Conservation (phyloP, 257 asterid genomes). For the Forsythia suspensa region DNA sequence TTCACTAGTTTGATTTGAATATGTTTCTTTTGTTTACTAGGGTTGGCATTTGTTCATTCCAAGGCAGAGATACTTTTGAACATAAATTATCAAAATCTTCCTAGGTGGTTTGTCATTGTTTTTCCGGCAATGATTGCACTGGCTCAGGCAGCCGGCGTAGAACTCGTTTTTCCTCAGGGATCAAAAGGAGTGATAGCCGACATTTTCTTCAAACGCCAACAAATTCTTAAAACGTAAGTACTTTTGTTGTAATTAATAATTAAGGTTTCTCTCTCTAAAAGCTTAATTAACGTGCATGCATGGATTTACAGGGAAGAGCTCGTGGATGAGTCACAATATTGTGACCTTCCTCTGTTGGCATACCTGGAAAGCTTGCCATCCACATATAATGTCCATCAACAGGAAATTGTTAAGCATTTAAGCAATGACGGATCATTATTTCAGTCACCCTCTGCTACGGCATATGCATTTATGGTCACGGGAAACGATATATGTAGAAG, state of each 20-base stretch:
- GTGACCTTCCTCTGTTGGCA: conserved; percentile 32
- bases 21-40: conserved; percentile 15
- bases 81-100: conserved; percentile 25
- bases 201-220: conserved; percentile 32
- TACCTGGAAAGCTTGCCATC: conserved; percentile 45
- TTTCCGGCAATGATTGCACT: conserved; percentile 51
- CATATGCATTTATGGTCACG: conserved; percentile 43
- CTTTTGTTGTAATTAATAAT: neutral
- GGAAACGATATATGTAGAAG: conserved; percentile 25
- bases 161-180: conserved; percentile 20
- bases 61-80: conserved; percentile 32
- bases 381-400: neutral
- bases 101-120: conserved; percentile 47
- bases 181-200: conserved; percentile 6
- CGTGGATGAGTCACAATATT: conserved; percentile 11
- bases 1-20: neutral
- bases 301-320: conserved; percentile 28
- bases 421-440: conserved; percentile 42
- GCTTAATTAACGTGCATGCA: neutral
- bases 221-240: conserved; percentile 36
- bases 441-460: conserved; percentile 59
- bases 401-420: conserved; percentile 19
- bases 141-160: conserved; percentile 35
- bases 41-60: conserved; percentile 37
- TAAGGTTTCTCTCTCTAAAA: neutral